Evolutionary conservation across 2,329 filamentous ascomycete species (phyloP).

Genomic region (Aspergillus sp.): DNA sequence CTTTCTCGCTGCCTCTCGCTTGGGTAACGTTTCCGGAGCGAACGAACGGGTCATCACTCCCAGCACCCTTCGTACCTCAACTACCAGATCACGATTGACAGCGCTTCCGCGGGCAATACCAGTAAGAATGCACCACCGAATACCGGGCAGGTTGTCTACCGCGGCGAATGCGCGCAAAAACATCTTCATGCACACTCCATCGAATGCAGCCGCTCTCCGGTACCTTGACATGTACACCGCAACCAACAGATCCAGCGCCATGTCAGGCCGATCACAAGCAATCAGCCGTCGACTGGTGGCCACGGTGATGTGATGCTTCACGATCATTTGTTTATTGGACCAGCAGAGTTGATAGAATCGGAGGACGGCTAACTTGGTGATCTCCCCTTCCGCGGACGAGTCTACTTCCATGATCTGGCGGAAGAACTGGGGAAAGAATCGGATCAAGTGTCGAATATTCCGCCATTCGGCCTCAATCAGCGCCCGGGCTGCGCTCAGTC

Average conservation of each 20-base stretch:
- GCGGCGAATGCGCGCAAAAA: slow-evolving; percentile 35
- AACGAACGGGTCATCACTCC: slow-evolving; percentile 14
- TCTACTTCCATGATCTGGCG: slow-evolving; percentile 31
- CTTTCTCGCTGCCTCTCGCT: slow-evolving; percentile 4
- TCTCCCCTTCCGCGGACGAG: slow-evolving; percentile 20
- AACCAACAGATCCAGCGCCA: slow-evolving; percentile 34
- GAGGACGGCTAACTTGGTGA: slow-evolving; percentile 36
- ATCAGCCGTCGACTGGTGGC: slow-evolving; percentile 31
- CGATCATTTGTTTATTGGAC: slow-evolving; percentile 26
- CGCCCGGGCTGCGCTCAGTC: slow-evolving; percentile 27
- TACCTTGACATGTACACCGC: slow-evolving; percentile 39
- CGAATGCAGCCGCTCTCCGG: slow-evolving; percentile 31
- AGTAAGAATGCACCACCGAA: slow-evolving; percentile 42
- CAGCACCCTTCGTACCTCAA: slow-evolving; percentile 31
- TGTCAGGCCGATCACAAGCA: slow-evolving; percentile 17
- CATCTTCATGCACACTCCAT: slow-evolving; percentile 39
- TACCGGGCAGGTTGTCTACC: slow-evolving; percentile 30
- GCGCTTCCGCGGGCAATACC: slow-evolving; percentile 34
- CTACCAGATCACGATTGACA: slow-evolving; percentile 30
- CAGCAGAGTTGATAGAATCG: slow-evolving; percentile 40
- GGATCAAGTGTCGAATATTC: slow-evolving; percentile 21
- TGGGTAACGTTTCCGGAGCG: background rate
- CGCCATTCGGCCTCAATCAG: slow-evolving; percentile 33
- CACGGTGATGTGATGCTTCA: slow-evolving; percentile 38
- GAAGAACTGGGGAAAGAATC: slow-evolving; percentile 35